phyloP scores from a whole-genome alignment of 305 asterid genomes.

The Rubia balearica region DNA sequence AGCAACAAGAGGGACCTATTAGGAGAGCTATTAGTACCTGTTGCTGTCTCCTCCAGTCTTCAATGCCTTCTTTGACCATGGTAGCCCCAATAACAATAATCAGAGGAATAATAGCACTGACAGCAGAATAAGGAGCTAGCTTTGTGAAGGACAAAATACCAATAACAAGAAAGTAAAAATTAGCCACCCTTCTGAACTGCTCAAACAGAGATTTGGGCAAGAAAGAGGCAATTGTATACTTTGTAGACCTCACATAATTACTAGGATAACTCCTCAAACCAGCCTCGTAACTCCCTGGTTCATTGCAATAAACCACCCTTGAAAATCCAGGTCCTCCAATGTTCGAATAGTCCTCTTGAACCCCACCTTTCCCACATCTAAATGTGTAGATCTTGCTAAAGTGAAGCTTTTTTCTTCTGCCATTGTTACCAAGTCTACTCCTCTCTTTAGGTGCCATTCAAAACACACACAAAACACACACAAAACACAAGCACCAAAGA shows the following conservation, averaged over 20 bases:
- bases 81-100: constrained; percentile 64
- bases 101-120: constrained; percentile 67
- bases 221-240: constrained; percentile 77
- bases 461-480: constrained; percentile 6
- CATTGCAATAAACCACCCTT: constrained; percentile 73
- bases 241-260: constrained; percentile 74
- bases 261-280: constrained; percentile 34
- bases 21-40: constrained; percentile 40
- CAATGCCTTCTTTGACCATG: constrained; percentile 77
- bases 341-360: constrained; percentile 54
- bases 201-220: constrained; percentile 82
- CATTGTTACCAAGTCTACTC: constrained; percentile 33
- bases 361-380: constrained; percentile 46
- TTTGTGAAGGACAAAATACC: constrained; percentile 64
- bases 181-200: constrained; percentile 94
- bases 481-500: constrained; percentile 21
- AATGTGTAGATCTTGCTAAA: constrained; percentile 78
- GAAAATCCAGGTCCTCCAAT: constrained; percentile 92
- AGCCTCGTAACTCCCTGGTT: constrained; percentile 43
- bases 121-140: constrained; percentile 63
- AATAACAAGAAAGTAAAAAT: constrained; percentile 70
- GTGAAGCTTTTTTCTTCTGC: constrained; percentile 39
- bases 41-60: constrained; percentile 59
- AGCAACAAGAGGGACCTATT: not conserved
- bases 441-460: constrained; percentile 17